Conservation (phyloP, 352 stramenopile species). For the Pythium aristosporum region DNA sequence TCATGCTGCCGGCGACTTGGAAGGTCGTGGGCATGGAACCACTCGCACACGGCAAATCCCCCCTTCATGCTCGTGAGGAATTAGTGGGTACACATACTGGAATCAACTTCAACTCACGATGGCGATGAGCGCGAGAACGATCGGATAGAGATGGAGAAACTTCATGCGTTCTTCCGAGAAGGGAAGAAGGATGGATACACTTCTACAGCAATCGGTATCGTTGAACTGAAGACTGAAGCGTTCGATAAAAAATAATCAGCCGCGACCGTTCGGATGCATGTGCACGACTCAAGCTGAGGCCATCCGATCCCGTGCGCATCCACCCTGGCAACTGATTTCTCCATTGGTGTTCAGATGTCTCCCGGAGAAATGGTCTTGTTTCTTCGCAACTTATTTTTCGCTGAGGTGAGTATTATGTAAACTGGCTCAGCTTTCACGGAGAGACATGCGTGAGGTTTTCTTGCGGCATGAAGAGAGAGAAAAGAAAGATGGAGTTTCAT, state of each 20-base stretch:
- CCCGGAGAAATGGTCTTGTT: not conserved
- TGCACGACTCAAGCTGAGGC: too few relatives aligned
- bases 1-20: slow-evolving; percentile 35
- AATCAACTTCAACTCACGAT: slow-evolving; percentile 12
- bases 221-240: not conserved
- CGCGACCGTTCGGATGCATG: slow-evolving; percentile 1
- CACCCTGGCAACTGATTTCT: slow-evolving; percentile 4
- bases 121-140: slow-evolving; percentile 14
- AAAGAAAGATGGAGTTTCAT: not conserved
- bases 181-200: not conserved
- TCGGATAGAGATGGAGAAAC: slow-evolving; percentile 21
- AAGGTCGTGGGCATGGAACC: slow-evolving; percentile 49
- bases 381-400: too few relatives aligned
- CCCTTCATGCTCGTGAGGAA: not conserved
- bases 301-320: too few relatives aligned
- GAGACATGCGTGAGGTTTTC: not conserved
- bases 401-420: too few relatives aligned
- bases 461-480: not conserved
- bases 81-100: not conserved
- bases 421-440: not conserved
- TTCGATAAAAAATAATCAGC: slow-evolving; percentile 3
- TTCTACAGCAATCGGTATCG: not conserved
- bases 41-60: slow-evolving; percentile 37
- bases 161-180: slow-evolving; percentile 8
- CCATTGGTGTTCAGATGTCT: not conserved